Conservation (phyloP, 352 stramenopile species). For the Pythium pyrilobum region DNA sequence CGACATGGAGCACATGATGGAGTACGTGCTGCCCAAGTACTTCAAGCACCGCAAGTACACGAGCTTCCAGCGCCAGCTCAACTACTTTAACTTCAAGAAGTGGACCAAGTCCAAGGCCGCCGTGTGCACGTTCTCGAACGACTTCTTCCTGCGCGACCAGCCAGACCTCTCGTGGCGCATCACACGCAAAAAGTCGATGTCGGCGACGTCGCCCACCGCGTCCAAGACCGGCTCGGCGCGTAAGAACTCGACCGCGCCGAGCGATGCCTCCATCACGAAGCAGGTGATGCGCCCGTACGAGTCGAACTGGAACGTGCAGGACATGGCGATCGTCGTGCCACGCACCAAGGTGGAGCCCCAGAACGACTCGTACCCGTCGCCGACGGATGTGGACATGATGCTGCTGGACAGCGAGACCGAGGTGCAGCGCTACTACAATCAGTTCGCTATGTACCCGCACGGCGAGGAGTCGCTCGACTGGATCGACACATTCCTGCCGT, state of each 20-base stretch:
- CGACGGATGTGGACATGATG: conserved; percentile 40
- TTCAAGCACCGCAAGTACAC: conserved; percentile 86
- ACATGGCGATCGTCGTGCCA: conserved; percentile 27
- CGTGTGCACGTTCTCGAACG: conserved; percentile 74
- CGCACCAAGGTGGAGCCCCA: conserved; percentile 17
- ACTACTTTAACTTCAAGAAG: conserved; percentile 76
- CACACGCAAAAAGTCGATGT: conserved; percentile 57
- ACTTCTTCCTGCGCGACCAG: conserved; percentile 56
- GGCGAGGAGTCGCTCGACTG: conserved; percentile 53
- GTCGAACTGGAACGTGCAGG: conserved; percentile 5
- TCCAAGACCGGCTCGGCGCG: conserved; percentile 2
- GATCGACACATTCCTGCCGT: conserved; percentile 61
- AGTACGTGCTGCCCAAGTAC: conserved; percentile 70
- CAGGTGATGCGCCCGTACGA: neutral
- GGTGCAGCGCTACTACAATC: conserved; percentile 13
- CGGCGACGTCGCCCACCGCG: neutral
- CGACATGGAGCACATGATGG: conserved; percentile 60
- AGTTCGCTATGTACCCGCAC: neutral
- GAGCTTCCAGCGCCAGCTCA: conserved; percentile 87
- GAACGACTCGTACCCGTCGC: conserved; percentile 24
- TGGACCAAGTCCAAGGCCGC: conserved; percentile 74
- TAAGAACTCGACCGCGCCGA: neutral
- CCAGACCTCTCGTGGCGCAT: conserved; percentile 54
- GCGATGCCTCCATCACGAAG: no score
- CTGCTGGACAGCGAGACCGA: conserved; percentile 26